These are phyloP conservation scores for Volvariella surrecta DNA, from an alignment of 1,284 basidiomycete genomes.

Conservation along the genomic window DNA sequence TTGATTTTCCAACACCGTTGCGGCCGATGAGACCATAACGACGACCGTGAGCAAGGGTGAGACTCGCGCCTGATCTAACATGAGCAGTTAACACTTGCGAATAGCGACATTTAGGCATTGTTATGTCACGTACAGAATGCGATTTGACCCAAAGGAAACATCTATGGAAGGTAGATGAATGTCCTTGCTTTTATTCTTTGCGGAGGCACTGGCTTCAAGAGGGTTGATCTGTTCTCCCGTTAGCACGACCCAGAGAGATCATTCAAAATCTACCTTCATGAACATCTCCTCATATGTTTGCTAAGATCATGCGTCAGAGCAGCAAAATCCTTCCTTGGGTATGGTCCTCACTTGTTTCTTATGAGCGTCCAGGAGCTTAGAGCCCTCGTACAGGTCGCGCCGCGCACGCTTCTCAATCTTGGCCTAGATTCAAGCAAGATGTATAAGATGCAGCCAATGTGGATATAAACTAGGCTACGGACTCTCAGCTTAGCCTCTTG, in stretches of 20 bases:
- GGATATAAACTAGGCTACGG: slow-evolving; percentile 8
- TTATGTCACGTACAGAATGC: slow-evolving; percentile 68
- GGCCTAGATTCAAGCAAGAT: slow-evolving; percentile 37
- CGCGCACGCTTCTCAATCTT: slow-evolving; percentile 95
- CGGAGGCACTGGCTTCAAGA: slow-evolving; percentile 68
- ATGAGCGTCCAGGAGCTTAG: slow-evolving; percentile 89
- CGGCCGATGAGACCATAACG: slow-evolving; percentile 84
- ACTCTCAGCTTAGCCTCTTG: slow-evolving; percentile 95
- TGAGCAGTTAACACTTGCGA: slow-evolving; percentile 7
- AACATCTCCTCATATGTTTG: slow-evolving; percentile 98
- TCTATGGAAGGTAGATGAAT: slow-evolving; percentile 95
- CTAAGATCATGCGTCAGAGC: slow-evolving; percentile 25
- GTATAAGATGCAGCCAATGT: background rate
- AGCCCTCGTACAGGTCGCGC: slow-evolving; percentile 90
- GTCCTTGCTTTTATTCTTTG: slow-evolving; percentile 96
- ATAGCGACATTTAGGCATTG: background rate
- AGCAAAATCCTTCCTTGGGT: background rate
- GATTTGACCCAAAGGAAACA: slow-evolving; percentile 89
- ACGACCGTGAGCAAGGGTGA: slow-evolving; percentile 85
- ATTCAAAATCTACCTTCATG: slow-evolving; percentile 59
- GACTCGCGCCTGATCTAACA: slow-evolving; percentile 66
- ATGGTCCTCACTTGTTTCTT: slow-evolving; percentile 65
- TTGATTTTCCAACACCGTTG: slow-evolving; percentile 95
- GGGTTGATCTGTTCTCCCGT: slow-evolving; percentile 75
- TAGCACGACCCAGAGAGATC: background rate